Evolutionary conservation across 2,329 filamentous ascomycete species (phyloP), one percentile per base, ranked within the genome.

Genomic region (Triangularia setosa): DNA sequence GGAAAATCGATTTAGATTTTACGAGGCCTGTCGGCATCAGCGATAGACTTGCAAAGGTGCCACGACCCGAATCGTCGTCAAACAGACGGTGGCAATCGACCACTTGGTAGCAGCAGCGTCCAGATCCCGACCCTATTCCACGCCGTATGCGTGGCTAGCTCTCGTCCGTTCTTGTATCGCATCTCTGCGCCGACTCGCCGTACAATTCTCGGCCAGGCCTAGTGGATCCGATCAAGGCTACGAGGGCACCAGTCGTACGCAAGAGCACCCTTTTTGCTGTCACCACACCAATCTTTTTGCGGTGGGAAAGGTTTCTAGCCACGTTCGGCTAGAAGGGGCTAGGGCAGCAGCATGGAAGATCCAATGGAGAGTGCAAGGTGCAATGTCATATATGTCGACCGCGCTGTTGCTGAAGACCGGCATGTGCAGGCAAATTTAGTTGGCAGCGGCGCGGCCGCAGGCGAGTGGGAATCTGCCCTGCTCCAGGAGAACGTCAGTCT

Each of bases 301-400:
- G 82, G 81, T 77, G 78, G n/a, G 79, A 81, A 81, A 82, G 80
- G 82, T 79, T 83, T 82, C 83, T 69, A 79, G 83, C 85, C 83
- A 79, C 75, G 76, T 53, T 11, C 81, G 84, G 84, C 84, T 85
- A 83, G 83, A 80, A 83, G 83, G 82, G 80, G 78, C 76, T 78
- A 74, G 4, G 76, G 79, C 78, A 77, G 78, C 78, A 81, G 76
- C 74, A 87, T 87, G 84, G 84, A 87, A 75, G 79, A 79, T 73
- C n/a, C 23, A 27, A 55, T 55, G 52, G 52, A 55, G 52, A 79
- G 81, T 72, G 77, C 78, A 27, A 55, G 4, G 65, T 86, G 83
- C 74, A 83, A 86, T 74, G 80, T 87, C 69, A 83, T 87, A 67
- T 87, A 87, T 69, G 83, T 87, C 70, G 83, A 86, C 76, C 82